These are phyloP conservation scores for Chrysoporthe cubensis DNA, from an alignment of 2,329 filamentous ascomycete species.

Conservation along the genomic window DNA sequence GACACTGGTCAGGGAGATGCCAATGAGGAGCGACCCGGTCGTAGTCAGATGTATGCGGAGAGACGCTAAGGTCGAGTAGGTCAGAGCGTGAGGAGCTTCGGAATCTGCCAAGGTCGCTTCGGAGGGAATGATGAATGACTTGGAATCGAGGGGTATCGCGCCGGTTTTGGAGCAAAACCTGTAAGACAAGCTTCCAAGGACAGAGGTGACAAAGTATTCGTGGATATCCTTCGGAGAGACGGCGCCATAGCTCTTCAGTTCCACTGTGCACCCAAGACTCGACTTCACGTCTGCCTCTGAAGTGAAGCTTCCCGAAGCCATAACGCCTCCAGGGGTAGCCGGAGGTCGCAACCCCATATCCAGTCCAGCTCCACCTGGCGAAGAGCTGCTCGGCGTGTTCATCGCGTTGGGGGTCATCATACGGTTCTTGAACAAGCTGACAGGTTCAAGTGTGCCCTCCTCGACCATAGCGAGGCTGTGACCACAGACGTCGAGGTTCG, in stretches of 20 bases:
- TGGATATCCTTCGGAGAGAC: slow-evolving; percentile 51
- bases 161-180: slow-evolving; percentile 53
- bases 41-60: slow-evolving; percentile 60
- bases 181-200: slow-evolving; percentile 54
- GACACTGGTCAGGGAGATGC: slow-evolving; percentile 51
- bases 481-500: slow-evolving; percentile 48
- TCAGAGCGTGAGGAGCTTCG: slow-evolving; percentile 32
- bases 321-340: slow-evolving; percentile 32
- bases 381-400: slow-evolving; percentile 52
- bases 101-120: slow-evolving; percentile 36
- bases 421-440: slow-evolving; percentile 51
- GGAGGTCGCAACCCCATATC: slow-evolving; percentile 42
- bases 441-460: slow-evolving; percentile 56
- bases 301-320: slow-evolving; percentile 9
- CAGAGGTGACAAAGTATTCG: slow-evolving; percentile 58
- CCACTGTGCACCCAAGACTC: slow-evolving; percentile 29
- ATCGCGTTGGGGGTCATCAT: slow-evolving; percentile 43
- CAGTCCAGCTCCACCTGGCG: slow-evolving; percentile 45
- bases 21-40: slow-evolving; percentile 56
- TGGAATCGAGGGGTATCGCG: slow-evolving; percentile 57
- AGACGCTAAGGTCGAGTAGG: slow-evolving; percentile 49
- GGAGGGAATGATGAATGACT: slow-evolving; percentile 53
- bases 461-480: slow-evolving; percentile 50
- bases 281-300: slow-evolving; percentile 39
- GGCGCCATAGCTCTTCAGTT: slow-evolving; percentile 41